Conservation (phyloP, 352 stramenopile species). For the Phytophthora hybrid region DNA sequence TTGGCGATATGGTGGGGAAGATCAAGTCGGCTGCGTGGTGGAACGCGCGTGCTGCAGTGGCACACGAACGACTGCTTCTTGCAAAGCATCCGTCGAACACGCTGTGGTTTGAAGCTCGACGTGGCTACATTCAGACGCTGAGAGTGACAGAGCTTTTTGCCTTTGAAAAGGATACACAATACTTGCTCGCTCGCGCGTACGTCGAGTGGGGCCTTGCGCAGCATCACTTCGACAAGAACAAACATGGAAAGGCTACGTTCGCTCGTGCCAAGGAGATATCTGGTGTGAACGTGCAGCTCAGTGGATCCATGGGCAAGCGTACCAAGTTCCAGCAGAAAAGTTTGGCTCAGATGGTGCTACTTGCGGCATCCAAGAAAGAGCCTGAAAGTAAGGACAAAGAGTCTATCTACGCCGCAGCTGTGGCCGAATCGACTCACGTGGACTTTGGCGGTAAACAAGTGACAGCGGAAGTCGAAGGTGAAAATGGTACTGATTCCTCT, state of each 20-base stretch:
- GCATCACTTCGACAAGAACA: slow-evolving; percentile 93
- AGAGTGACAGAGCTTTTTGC: slow-evolving; percentile 48
- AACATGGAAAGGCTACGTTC: slow-evolving; percentile 92
- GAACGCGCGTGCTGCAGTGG: slow-evolving; percentile 77
- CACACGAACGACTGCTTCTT: slow-evolving; percentile 75
- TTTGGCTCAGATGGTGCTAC: slow-evolving; percentile 90
- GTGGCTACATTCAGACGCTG: slow-evolving; percentile 64
- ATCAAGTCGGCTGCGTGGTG: slow-evolving; percentile 72
- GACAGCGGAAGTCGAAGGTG: slow-evolving; percentile 21
- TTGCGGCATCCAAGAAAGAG: slow-evolving; percentile 70
- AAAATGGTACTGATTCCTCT: neutral
- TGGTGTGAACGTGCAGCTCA: slow-evolving; percentile 90
- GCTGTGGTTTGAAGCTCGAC: slow-evolving; percentile 78
- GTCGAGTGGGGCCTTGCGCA: slow-evolving; percentile 95
- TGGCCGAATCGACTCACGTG: slow-evolving; percentile 65
- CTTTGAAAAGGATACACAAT: slow-evolving; percentile 51
- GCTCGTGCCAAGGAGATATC: slow-evolving; percentile 82
- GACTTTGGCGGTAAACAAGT: slow-evolving; percentile 74
- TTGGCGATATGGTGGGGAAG: slow-evolving; percentile 41
- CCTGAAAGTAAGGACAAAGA: slow-evolving; percentile 39
- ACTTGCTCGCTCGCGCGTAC: slow-evolving; percentile 75
- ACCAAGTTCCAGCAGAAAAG: slow-evolving; percentile 96
- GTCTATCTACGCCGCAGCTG: slow-evolving; percentile 67
- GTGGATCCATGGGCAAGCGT: slow-evolving; percentile 92
- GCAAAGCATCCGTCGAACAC: slow-evolving; percentile 74